These are phyloP conservation scores for Boeremia lycopersici DNA, from an alignment of 2,329 filamentous ascomycete genomes.

Conservation along the genomic window DNA sequence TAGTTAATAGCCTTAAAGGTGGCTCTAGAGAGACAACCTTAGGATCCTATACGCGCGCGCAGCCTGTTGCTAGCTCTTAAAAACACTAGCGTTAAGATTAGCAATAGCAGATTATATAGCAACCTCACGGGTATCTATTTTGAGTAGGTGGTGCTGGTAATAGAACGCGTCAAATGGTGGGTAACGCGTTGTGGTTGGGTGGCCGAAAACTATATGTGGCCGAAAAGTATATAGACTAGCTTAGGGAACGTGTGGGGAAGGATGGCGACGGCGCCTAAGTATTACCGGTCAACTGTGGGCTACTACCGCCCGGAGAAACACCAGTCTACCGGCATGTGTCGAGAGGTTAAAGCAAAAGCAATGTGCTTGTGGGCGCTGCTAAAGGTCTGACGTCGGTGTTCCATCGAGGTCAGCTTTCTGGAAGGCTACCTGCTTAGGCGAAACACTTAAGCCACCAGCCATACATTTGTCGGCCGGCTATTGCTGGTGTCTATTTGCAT, in stretches of 20 bases:
- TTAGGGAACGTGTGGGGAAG: constrained; percentile 21
- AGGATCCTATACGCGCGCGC: no score
- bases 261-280: constrained; percentile 14
- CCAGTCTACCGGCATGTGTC: constrained; percentile 1
- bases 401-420: constrained; percentile 13
- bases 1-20: no score
- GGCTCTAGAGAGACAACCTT: no score
- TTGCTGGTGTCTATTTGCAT: not conserved
- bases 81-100: no score
- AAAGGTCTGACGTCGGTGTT: constrained; percentile 14
- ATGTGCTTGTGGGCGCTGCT: constrained; percentile 9
- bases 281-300: constrained; percentile 19
- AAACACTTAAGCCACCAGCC: constrained; percentile 19
- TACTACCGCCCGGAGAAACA: constrained; percentile 10
- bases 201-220: no score
- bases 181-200: no score
- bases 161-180: no score
- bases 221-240: no score
- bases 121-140: no score
- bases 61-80: no score
- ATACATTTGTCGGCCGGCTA: not conserved
- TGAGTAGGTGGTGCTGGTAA: no score
- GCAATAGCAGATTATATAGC: no score
- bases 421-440: constrained; percentile 17
- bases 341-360: constrained; percentile 3